Evolutionary conservation across 192 early-diverging fungal species (phyloP), one percentile per base, ranked within the genome.

Genomic region (Mortierella alpina): DNA sequence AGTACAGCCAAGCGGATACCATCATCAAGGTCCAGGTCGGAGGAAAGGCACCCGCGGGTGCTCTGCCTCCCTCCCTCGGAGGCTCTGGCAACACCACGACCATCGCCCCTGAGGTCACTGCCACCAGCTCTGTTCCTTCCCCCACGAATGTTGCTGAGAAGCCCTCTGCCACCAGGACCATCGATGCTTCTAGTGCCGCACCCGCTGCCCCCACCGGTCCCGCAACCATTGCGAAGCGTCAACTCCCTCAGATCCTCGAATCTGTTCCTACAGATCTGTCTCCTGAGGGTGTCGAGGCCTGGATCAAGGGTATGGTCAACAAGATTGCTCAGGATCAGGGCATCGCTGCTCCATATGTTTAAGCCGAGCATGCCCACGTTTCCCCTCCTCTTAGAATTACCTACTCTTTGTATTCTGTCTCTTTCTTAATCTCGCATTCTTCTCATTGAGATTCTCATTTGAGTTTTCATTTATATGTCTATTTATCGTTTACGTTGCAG

Each of bases 11-110:
- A 14, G 51, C 63, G n/a, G 52, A 67, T 2, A 68, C 70, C 23
- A 64, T 80, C 40, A 68, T 80, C 55, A 68, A 66, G 23, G 77
- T 80, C 59, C 54, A 71, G 70, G 60, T 80, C n/a, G 48, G 55
- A 10, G 77, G 77, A 4, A 49, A 62, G 46, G 59, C 62, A 5
- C 77, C 77, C 18, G 41, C 20, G 6, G 48, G 58, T 44, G 53
- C 51, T 20, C 49, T 72, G 15, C 57, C 68, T 23, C 58, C 55
- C 0, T n/a, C 12, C 50, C 57, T 74, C 23, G 61, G 52, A 14
- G 55, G 22, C 10, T 15, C 20, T 31, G n/a, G 17, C n/a, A 72
- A 63, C 54, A 50, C 13, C 12, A 51, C 71, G 6, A 58, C 63
- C n/a, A 45, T 46, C 4, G 17, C 40, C 22, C 20, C 50, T 39